Evolutionary conservation across 805 yeast species (phyloP), one percentile per base, ranked within the genome.

Genomic region (Zygosaccharomyces rouxii): DNA sequence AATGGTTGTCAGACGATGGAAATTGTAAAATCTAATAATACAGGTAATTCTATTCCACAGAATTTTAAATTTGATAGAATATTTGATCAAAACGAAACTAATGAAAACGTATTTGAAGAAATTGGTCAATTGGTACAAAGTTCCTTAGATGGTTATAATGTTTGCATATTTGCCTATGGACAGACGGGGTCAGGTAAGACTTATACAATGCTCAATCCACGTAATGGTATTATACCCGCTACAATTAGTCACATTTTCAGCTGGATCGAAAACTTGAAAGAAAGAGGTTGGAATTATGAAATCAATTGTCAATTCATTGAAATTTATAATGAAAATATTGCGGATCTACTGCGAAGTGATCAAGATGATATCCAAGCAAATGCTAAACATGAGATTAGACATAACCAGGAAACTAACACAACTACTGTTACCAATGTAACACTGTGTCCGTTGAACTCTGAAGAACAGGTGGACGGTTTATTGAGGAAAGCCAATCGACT

Each of bases 151-250:
- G 99, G 99, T 0, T 82, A 75, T 60, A 89, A 89, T 57, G 96
- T 89, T 2, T 89, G 97, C 66, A 87, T 94, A 1, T 89, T 92
- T 71, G 96, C 98, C 0, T 92, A 94, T 64, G 99, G 99, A 1
- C 99, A 92, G 67, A 94, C 99, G 0, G 96, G 94, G 0, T 84
- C 97, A 0, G 99, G 99, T 3, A 92, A 92, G 63, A 92, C 98
- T 0, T 83, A 69, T 64, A 94, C 99, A 0, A 94, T 92, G 98
- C 77, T 89, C 1, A 70, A 75, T 22, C 69, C 77, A 0, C 59
- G 66, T 1, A 84, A 84, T 59, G 98, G 99, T 13, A 79, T 92
- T 72, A 88, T 89, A 29, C 89, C 95, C 1, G 72, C 79, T 14
- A 85, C 97, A 0, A 75, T 90, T 11, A 66, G 71, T 13, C 85